Percentiles rank a stretch among this genome's conserved stretches.
Conservation (phyloP, 2,329 filamentous ascomycete species). For the Fusarium sp. region DNA sequence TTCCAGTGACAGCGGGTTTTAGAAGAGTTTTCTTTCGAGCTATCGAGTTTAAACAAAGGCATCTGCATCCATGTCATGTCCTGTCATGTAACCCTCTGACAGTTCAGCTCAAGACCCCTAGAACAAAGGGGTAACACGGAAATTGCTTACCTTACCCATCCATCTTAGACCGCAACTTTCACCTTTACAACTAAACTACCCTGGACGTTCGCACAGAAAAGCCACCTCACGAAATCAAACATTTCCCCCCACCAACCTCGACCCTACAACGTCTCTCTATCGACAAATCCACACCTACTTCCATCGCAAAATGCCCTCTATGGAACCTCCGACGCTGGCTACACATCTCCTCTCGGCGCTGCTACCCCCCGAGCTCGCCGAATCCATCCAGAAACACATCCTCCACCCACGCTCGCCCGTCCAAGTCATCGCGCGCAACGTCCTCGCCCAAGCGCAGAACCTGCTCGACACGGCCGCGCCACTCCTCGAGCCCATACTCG, state of each 20-base stretch:
- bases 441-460: conserved; percentile 50
- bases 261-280: conserved; percentile 15
- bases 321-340: conserved; percentile 52
- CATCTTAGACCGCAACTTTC: conserved; percentile 37
- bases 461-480: conserved; percentile 56
- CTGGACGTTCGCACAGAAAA: conserved; percentile 33
- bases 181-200: conserved; percentile 20
- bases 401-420: conserved; percentile 63
- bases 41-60: background rate
- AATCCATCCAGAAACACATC: conserved; percentile 63
- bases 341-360: conserved; percentile 57
- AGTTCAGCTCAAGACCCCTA: background rate
- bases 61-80: background rate
- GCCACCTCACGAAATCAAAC: conserved; percentile 29
- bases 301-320: conserved; percentile 37
- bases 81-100: background rate
- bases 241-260: conserved; percentile 26
- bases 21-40: background rate
- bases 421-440: conserved; percentile 57
- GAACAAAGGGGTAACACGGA: conserved; percentile 7
- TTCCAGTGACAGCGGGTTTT: too few relatives aligned
- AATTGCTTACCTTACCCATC: conserved; percentile 13
- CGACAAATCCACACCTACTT: background rate
- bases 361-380: conserved; percentile 62
- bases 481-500: conserved; percentile 60